Evolutionary conservation across 1,284 basidiomycete genomes (phyloP).

Genomic region (Cryptococcus amylolentus): DNA sequence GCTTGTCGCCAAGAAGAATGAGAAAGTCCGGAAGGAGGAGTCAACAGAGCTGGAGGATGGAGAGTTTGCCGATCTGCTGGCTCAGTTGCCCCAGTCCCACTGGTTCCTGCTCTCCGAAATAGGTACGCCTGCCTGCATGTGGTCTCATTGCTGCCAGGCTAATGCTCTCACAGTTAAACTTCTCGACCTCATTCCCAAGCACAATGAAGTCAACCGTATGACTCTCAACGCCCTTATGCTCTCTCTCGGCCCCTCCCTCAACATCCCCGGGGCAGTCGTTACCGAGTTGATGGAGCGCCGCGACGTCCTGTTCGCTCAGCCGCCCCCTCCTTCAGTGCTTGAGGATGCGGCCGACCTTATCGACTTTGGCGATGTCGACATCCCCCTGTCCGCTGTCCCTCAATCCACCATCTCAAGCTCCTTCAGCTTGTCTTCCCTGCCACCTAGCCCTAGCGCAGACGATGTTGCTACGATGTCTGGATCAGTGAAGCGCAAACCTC

Average conservation of each 20-base stretch:
- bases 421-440: neutral
- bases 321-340: slow-evolving; percentile 18
- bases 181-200: slow-evolving; percentile 41
- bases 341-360: slow-evolving; percentile 30
- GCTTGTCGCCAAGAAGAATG: slow-evolving; percentile 10
- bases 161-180: slow-evolving; percentile 25
- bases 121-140: slow-evolving; percentile 18
- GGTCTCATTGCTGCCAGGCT: neutral
- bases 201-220: slow-evolving; percentile 40
- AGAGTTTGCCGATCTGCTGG: slow-evolving; percentile 27
- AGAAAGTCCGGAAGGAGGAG: slow-evolving; percentile 1
- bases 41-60: slow-evolving; percentile 10
- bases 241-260: slow-evolving; percentile 43
- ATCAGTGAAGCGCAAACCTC: slow-evolving; percentile 1
- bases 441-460: neutral
- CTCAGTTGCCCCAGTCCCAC: slow-evolving; percentile 37
- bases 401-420: neutral
- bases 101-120: slow-evolving; percentile 51
- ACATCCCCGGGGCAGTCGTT: slow-evolving; percentile 35
- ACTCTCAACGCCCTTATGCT: slow-evolving; percentile 44
- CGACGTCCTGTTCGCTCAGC: slow-evolving; percentile 29
- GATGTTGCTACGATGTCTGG: neutral
- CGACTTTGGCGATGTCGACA: slow-evolving; percentile 36
- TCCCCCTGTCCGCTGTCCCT: slow-evolving; percentile 4
- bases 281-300: slow-evolving; percentile 33